Conservation (phyloP, 1,284 basidiomycete species). For the Wolfiporia cocos region DNA sequence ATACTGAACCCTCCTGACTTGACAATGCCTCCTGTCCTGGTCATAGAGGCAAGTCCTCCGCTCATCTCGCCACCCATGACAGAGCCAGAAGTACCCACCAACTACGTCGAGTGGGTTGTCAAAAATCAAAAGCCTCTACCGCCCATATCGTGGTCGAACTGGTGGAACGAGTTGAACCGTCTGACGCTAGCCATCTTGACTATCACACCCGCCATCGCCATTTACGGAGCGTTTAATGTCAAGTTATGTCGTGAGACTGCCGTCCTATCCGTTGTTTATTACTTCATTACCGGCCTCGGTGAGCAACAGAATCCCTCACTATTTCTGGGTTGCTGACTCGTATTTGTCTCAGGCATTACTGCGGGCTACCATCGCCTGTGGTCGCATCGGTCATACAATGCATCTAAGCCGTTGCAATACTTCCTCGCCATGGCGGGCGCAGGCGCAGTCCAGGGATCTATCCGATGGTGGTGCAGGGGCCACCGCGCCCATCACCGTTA, state of each 20-base stretch:
- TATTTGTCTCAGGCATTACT: slow-evolving; percentile 39
- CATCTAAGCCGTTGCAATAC: slow-evolving; percentile 76
- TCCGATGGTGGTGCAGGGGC: slow-evolving; percentile 93
- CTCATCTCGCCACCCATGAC: too few relatives aligned
- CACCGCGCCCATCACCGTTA: slow-evolving; percentile 93
- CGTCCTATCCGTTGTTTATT: slow-evolving; percentile 71
- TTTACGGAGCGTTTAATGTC: slow-evolving; percentile 62
- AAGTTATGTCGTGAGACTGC: slow-evolving; percentile 63
- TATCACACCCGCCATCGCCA: slow-evolving; percentile 64
- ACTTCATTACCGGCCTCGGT: slow-evolving; percentile 83
- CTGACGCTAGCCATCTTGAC: slow-evolving; percentile 52
- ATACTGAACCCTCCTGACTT: too few relatives aligned
- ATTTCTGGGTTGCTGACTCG: too few relatives aligned
- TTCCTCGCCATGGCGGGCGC: slow-evolving; percentile 74
- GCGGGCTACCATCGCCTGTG: slow-evolving; percentile 90
- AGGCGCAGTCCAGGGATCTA: slow-evolving; percentile 86
- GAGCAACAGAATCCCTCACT: slow-evolving; percentile 13
- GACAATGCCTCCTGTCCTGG: too few relatives aligned
- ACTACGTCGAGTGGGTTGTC: slow-evolving; percentile 85
- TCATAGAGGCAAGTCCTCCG: too few relatives aligned
- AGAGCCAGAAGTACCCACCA: slow-evolving; percentile 83
- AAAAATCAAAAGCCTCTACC: slow-evolving; percentile 73
- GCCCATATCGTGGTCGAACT: slow-evolving; percentile 68
- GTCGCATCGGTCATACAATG: slow-evolving; percentile 91
- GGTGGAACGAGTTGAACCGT: slow-evolving; percentile 68